Base-by-base conservation (phyloP, 1,139 yeast genomes). In the Saccharomyces hybrid region DNA sequence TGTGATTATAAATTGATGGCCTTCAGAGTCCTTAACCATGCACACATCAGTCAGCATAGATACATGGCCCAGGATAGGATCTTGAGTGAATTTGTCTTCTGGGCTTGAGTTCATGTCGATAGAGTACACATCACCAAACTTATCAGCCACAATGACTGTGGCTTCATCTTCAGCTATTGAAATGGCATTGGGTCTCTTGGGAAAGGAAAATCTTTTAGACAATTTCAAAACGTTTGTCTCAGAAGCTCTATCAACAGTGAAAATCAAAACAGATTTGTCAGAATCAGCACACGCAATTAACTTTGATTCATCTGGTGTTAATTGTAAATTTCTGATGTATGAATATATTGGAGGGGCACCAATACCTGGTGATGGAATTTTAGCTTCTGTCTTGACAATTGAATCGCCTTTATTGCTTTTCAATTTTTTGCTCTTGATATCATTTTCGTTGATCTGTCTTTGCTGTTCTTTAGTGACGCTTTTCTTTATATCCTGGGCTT, bases 91-190 rank as follows among this genome's bases (percentile, higher is more conserved):
- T 9, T 62, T 60, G 3, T 57, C 60, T 1, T 61, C 46, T 2
- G 58, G 63, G 12, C 57, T 60, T 2, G 38, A 47, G 47, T 65
- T 63, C 14, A 84, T 71, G 4, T 76, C 70, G 19, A 86, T 77
- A 1, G 78, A 69, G 67, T 88, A 93, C 5, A 90, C 97, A 71
- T 95, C 99, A 50, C 99, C 99, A 68, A 91, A 93, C 73, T 95
- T 95, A 70, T 95, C 99, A n/a, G 96, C 97, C 21, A 90, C 80
- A 2, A 90, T 70, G 11, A 89, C 73, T 4, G 75, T 73, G 2
- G 68, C 62, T 55, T 78, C 81, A 58, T 79, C 81, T 21, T 72
- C 70, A 7, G 85, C 78, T 3, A 84, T 72, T n/a, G 88, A 77
- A 14, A 89, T 75, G 0, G 96, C 84, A 61, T 90, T 85, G 9